Percentiles rank a stretch among this genome's conserved stretches.
Conservation (phyloP, 2,329 filamentous ascomycete genomes). For the Pestalotiopsis fici region DNA sequence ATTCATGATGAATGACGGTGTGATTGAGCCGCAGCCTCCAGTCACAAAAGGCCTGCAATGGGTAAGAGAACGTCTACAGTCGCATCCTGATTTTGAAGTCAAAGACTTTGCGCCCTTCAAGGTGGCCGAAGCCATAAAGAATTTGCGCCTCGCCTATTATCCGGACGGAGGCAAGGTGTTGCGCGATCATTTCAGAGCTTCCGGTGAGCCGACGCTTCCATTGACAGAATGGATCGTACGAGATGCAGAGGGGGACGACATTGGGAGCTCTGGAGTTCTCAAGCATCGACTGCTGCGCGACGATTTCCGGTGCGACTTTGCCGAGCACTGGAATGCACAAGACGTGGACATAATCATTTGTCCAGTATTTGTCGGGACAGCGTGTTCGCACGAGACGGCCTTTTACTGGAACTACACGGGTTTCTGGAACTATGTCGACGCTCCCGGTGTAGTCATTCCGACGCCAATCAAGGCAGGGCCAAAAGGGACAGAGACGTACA, state of each 20-base stretch:
- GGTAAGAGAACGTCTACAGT: neutral
- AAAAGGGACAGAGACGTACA: neutral
- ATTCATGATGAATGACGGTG: neutral
- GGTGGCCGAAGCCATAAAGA: neutral
- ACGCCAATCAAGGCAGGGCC: neutral
- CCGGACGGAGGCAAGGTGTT: neutral
- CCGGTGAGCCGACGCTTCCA: neutral
- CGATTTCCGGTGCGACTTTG: neutral
- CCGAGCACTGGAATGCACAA: neutral
- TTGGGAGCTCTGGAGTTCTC: neutral
- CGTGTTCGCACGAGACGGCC: neutral
- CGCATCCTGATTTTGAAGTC: neutral
- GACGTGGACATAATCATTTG: neutral
- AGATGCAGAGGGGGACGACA: neutral
- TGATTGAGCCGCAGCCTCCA: neutral
- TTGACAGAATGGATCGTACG: neutral
- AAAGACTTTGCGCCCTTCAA: neutral
- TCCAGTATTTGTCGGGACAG: neutral
- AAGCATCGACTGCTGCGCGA: neutral
- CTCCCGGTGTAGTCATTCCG: neutral
- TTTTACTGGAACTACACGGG: neutral
- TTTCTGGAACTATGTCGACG: neutral
- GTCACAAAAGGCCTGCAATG: neutral
- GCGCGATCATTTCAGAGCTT: neutral
- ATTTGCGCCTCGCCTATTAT: neutral